These are phyloP conservation scores for Posidonia oceanica DNA, from an alignment of 116 monocot genomes.

Conservation along the genomic window DNA sequence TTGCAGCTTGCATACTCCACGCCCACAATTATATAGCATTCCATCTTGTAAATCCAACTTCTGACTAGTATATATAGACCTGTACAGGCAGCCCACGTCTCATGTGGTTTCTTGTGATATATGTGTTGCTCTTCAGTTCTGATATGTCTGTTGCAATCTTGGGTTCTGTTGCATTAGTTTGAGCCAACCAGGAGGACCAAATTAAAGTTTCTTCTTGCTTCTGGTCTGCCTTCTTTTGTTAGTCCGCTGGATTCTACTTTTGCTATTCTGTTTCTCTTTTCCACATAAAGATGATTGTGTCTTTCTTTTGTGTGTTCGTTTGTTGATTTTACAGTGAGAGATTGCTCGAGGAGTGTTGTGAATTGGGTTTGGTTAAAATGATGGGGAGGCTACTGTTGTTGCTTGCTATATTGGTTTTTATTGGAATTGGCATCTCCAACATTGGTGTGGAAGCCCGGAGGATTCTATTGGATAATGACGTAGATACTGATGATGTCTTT, in stretches of 20 bases:
- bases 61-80: slow-evolving; percentile 1
- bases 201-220: not conserved
- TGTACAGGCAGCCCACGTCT: not conserved
- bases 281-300: not conserved
- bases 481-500: slow-evolving; percentile 70
- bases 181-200: not conserved
- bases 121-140: not conserved
- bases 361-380: not conserved
- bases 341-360: too few species aligned
- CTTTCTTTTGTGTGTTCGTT: not conserved
- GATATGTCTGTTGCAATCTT: not conserved
- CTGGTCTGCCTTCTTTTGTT: not conserved
- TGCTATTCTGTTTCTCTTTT: not conserved
- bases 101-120: not conserved
- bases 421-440: not conserved
- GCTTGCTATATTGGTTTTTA: slow-evolving; percentile 1
- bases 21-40: not conserved
- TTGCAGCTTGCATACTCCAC: slow-evolving; percentile 5
- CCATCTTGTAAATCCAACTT: not conserved
- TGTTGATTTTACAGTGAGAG: not conserved
- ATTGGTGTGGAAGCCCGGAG: slow-evolving; percentile 5
- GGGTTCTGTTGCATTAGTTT: not conserved
- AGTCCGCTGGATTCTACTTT: not conserved
- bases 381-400: not conserved
- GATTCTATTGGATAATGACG: slow-evolving; percentile 71